Conservation (phyloP, 2,329 filamentous ascomycete genomes). For the Penicillium hesseltinei region DNA sequence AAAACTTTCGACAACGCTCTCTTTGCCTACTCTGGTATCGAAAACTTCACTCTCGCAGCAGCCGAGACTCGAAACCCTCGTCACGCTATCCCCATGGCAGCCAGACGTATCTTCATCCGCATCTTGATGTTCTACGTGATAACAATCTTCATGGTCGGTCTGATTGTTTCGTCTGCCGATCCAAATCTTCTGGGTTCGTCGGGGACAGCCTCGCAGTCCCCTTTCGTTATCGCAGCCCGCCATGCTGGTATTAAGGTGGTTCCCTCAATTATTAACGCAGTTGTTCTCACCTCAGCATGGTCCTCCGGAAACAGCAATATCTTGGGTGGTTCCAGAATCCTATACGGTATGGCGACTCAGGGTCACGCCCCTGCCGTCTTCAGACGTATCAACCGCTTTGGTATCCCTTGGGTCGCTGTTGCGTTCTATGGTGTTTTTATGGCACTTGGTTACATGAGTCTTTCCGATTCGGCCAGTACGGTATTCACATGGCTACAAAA, state of each 20-base stretch:
- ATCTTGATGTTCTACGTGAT: slow-evolving; percentile 56
- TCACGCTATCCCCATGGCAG: slow-evolving; percentile 53
- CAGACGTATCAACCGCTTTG: slow-evolving; percentile 43
- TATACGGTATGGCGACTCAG: slow-evolving; percentile 41
- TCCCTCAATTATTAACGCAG: slow-evolving; percentile 24
- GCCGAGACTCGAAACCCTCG: slow-evolving; percentile 53
- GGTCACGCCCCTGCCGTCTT: slow-evolving; percentile 39
- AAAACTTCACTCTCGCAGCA: slow-evolving; percentile 49
- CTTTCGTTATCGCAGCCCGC: slow-evolving; percentile 46
- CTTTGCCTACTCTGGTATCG: slow-evolving; percentile 43
- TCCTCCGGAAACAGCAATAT: slow-evolving; percentile 45
- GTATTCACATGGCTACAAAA: slow-evolving; percentile 69
- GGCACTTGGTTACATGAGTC: slow-evolving; percentile 62
- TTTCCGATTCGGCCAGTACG: slow-evolving; percentile 52
- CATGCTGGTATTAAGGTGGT: slow-evolving; percentile 40
- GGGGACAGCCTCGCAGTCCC: slow-evolving; percentile 45
- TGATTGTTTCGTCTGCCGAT: slow-evolving; percentile 47
- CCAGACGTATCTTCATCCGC: slow-evolving; percentile 53
- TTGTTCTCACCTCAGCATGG: slow-evolving; percentile 32
- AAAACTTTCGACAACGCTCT: slow-evolving; percentile 28
- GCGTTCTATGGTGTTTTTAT: slow-evolving; percentile 53
- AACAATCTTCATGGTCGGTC: slow-evolving; percentile 51
- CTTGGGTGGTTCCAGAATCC: slow-evolving; percentile 36
- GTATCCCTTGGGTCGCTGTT: slow-evolving; percentile 58
- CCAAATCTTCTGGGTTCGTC: slow-evolving; percentile 46